These are phyloP conservation scores for Botrytis fabae DNA, from an alignment of 2,329 filamentous ascomycete species.

Conservation along the genomic window DNA sequence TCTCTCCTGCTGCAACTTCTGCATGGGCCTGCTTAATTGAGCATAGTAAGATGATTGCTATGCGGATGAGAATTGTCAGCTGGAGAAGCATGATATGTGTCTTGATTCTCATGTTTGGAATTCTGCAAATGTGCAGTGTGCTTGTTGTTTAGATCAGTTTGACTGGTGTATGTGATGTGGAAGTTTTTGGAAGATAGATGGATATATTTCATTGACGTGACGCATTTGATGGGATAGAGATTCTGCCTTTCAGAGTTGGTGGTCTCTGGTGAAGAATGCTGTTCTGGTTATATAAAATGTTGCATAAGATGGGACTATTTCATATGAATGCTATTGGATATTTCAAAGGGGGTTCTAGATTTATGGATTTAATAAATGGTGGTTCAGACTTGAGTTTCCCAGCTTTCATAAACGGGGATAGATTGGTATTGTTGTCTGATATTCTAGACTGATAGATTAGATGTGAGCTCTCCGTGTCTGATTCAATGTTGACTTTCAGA, in stretches of 20 bases:
- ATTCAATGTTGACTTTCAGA: neutral
- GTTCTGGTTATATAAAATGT: too few relatives aligned
- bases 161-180: too few relatives aligned
- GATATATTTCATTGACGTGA: too few relatives aligned
- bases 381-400: neutral
- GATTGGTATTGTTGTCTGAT: neutral
- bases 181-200: too few relatives aligned
- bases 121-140: too few relatives aligned
- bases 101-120: too few relatives aligned
- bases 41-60: neutral
- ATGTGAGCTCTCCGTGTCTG: neutral
- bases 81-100: too few relatives aligned
- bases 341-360: neutral
- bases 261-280: neutral
- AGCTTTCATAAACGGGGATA: neutral
- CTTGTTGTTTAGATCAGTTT: too few relatives aligned
- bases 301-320: too few relatives aligned
- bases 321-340: neutral
- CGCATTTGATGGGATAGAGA: neutral
- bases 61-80: neutral
- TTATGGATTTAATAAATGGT: neutral
- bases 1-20: neutral
- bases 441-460: neutral
- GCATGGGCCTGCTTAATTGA: neutral
- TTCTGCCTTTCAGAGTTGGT: too few relatives aligned